These are phyloP conservation scores for Penicillium decumbens DNA, from an alignment of 2,329 filamentous ascomycete genomes.

Conservation along the genomic window DNA sequence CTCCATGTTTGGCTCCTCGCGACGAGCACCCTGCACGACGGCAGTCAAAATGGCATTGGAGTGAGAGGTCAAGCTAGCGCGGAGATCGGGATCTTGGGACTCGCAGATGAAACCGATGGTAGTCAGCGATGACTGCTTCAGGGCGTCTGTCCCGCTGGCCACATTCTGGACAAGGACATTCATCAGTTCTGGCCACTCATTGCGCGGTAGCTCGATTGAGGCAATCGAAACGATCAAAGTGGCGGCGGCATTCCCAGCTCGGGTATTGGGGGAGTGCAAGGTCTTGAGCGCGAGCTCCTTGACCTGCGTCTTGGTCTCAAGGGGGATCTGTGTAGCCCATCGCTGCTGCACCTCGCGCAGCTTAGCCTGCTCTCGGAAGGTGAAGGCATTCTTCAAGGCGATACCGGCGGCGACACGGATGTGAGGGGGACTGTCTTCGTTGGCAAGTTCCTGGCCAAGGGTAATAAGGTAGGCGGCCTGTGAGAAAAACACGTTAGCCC, in stretches of 20 bases:
- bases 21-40: constrained; percentile 93
- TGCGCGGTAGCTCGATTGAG: constrained; percentile 84
- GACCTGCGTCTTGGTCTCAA: constrained; percentile 77
- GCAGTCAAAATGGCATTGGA: constrained; percentile 97
- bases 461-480: constrained; percentile 90
- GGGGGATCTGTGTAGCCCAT: constrained; percentile 81
- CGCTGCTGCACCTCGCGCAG: constrained; percentile 87
- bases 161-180: constrained; percentile 84
- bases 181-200: constrained; percentile 94
- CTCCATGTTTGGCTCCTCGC: constrained; percentile 88
- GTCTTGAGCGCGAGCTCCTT: constrained; percentile 90
- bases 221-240: constrained; percentile 96
- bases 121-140: constrained; percentile 91
- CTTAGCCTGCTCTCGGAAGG: constrained; percentile 80
- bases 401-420: constrained; percentile 94
- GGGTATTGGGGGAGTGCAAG: constrained; percentile 69
- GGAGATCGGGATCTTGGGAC: constrained; percentile 80
- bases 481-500: constrained; percentile 27
- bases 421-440: constrained; percentile 74
- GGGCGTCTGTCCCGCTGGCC: constrained; percentile 74
- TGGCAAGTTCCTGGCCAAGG: constrained; percentile 88
- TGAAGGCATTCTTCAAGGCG: constrained; percentile 97
- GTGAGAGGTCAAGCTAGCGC: constrained; percentile 73
- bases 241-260: constrained; percentile 82
- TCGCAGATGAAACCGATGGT: constrained; percentile 99